Base-by-base conservation (phyloP, 176 grass and related monocot genomes). In the Eragrostis curvula region DNA sequence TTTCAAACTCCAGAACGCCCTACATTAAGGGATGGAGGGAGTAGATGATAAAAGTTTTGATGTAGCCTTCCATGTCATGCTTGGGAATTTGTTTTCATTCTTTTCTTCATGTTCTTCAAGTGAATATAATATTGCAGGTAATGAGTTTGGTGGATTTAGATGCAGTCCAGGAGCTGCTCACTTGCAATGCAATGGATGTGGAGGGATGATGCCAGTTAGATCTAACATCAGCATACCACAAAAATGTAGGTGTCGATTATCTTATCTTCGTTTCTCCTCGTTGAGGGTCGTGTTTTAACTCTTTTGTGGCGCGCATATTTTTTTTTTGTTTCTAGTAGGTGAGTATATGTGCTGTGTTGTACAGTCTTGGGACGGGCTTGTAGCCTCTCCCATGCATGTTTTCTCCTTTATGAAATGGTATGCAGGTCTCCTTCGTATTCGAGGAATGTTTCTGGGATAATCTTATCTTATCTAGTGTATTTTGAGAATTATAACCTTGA, bases 81-180 rank as follows among this genome's bases (percentile, higher is more conserved):
- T 51, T 66, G 3, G 21, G 32, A 52, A 52, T 57, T 69, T 66
- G 24, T 59, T 77, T 71, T 23, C 18, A 36, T 61, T 61, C 9
- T 58, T 36, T 65, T 70, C 69, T 41, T 28, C 42, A 55, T 81
- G 63, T 84, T 66, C 20, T 70, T 89, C 58, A 84, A n/a, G 77
- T 53, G 50, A 78, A 10, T 77, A 84, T 60, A 62, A 72, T 88
- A 77, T 80, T 75, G 14, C 85, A 99, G 96, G 89, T 10, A 83
- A 42, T 59, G 91, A 94, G 87, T 80, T 96, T 89, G 73, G 73
- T 93, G 96, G 96, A 78, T 99, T 92, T 87, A 90, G 91, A 90
- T 94, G 96, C 79, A 93, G 79, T 40, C 48, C 76, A 23, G 77
- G 87, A 80, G 88, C 89, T 75, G 49, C 83, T 41, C 96, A 99